Evolutionary conservation across 1,284 basidiomycete genomes (phyloP).

Genomic region (Pyrrhoderma noxium): DNA sequence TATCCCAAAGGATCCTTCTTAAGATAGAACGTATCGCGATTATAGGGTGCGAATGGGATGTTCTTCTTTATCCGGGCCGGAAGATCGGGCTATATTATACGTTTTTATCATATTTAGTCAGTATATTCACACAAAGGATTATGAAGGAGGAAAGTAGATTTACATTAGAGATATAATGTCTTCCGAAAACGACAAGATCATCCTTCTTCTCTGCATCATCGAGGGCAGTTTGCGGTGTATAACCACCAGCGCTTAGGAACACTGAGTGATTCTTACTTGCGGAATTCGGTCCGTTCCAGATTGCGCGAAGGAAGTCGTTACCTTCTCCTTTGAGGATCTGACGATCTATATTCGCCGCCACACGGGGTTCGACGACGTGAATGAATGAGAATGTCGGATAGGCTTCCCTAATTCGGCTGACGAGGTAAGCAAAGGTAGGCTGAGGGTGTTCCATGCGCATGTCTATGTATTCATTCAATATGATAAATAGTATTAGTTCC

Average conservation of each 20-base stretch:
- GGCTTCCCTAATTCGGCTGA: slow-evolving; percentile 28
- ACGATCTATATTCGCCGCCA: slow-evolving; percentile 19
- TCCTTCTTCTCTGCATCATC: slow-evolving; percentile 28
- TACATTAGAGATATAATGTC: slow-evolving; percentile 44
- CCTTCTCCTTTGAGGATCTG: slow-evolving; percentile 23
- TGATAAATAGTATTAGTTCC: background rate
- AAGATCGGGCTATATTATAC: slow-evolving; percentile 18
- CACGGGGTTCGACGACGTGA: slow-evolving; percentile 38
- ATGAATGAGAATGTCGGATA: slow-evolving; percentile 50
- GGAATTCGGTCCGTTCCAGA: slow-evolving; percentile 24
- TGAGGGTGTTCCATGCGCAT: slow-evolving; percentile 28
- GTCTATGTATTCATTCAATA: background rate
- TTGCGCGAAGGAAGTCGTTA: slow-evolving; percentile 31
- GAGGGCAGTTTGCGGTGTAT: slow-evolving; percentile 22
- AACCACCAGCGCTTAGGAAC: slow-evolving; percentile 7
- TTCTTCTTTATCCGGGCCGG: slow-evolving; percentile 16
- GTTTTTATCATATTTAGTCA: background rate
- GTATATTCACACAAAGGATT: background rate
- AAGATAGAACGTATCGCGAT: slow-evolving; percentile 18
- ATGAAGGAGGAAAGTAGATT: slow-evolving; percentile 17
- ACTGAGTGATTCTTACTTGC: slow-evolving; percentile 6
- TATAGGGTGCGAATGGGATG: slow-evolving; percentile 18
- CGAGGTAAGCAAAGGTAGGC: slow-evolving; percentile 36
- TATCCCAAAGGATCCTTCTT: slow-evolving; percentile 14
- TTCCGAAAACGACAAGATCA: slow-evolving; percentile 35